These are phyloP conservation scores for Agaricus blazei DNA, from an alignment of 768 basidiomycete species.

Conservation along the genomic window DNA sequence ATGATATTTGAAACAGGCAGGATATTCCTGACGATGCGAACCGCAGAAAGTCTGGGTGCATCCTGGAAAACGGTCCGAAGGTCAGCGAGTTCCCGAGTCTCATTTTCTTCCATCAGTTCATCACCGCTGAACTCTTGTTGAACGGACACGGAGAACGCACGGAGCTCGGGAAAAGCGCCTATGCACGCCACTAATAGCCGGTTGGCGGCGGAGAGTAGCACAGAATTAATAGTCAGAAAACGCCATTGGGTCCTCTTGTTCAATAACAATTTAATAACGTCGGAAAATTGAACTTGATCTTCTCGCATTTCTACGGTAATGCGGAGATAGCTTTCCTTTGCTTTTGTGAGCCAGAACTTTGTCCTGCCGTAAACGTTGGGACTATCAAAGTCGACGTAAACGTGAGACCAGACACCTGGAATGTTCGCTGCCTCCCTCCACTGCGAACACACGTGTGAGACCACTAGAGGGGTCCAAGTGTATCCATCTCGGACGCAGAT, in stretches of 20 bases:
- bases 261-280: slow-evolving; percentile 36
- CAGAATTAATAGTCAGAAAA: slow-evolving; percentile 34
- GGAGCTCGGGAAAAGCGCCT: slow-evolving; percentile 30
- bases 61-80: slow-evolving; percentile 25
- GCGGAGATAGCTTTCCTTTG: slow-evolving; percentile 35
- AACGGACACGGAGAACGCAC: slow-evolving; percentile 23
- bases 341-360: slow-evolving; percentile 46
- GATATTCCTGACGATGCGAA: slow-evolving; percentile 28
- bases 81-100: slow-evolving; percentile 18
- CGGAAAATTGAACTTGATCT: slow-evolving; percentile 23
- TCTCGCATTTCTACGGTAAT: slow-evolving; percentile 36
- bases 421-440: slow-evolving; percentile 51
- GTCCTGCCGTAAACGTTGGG: slow-evolving; percentile 36
- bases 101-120: slow-evolving; percentile 14
- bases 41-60: slow-evolving; percentile 28
- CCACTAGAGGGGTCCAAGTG: slow-evolving; percentile 48
- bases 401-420: slow-evolving; percentile 54
- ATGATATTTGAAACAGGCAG: slow-evolving; percentile 28
- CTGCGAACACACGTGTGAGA: slow-evolving; percentile 53
- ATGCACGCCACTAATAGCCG: slow-evolving; percentile 32
- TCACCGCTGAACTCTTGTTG: slow-evolving; percentile 23
- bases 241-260: slow-evolving; percentile 38
- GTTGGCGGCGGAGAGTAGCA: slow-evolving; percentile 31
- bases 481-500: slow-evolving; percentile 44
- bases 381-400: slow-evolving; percentile 46